A percentile compares a stretch with the other conserved stretches of the same genome.
phyloP scores from a whole-genome alignment of 768 basidiomycete genomes.

The Lactarius sanguifluus region DNA sequence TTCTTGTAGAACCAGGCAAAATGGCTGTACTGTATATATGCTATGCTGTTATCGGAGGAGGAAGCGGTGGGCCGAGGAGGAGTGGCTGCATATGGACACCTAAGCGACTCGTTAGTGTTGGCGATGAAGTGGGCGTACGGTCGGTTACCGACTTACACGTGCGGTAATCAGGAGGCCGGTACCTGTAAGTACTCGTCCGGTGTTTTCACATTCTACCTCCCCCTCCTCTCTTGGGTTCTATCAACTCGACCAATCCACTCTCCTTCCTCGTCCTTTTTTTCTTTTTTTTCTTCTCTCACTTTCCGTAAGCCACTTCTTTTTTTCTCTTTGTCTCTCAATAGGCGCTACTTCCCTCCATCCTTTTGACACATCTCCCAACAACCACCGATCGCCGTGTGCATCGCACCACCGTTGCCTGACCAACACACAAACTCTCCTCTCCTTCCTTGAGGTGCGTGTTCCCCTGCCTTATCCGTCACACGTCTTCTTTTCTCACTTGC shows the following conservation, averaged over 20 bases:
- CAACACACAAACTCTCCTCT: not conserved
- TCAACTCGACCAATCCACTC: constrained; percentile 1
- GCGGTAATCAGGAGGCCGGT: constrained; percentile 1
- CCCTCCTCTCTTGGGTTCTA: not conserved
- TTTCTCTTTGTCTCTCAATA: not conserved
- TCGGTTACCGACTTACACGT: constrained; percentile 6
- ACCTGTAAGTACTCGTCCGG: constrained; percentile 5
- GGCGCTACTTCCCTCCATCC: constrained; percentile 8
- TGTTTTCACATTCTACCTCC: not conserved
- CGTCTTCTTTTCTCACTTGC: not conserved
- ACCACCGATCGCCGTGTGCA: constrained; percentile 11
- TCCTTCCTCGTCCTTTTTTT: not conserved
- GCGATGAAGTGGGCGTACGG: constrained; percentile 1
- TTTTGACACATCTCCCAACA: constrained; percentile 9
- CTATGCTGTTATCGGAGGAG: not conserved
- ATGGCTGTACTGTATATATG: not conserved
- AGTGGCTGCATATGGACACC: too few relatives aligned
- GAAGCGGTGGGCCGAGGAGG: too few relatives aligned
- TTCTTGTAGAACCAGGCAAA: not conserved
- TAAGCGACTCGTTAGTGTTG: not conserved
- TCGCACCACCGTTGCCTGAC: constrained; percentile 9
- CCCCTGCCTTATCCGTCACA: not conserved
- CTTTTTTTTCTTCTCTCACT: not conserved
- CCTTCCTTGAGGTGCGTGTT: constrained; percentile 6
- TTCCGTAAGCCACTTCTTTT: not conserved